These are phyloP conservation scores for Xylaria telfairii DNA, from an alignment of 495 filamentous ascomycete species.

Conservation along the genomic window DNA sequence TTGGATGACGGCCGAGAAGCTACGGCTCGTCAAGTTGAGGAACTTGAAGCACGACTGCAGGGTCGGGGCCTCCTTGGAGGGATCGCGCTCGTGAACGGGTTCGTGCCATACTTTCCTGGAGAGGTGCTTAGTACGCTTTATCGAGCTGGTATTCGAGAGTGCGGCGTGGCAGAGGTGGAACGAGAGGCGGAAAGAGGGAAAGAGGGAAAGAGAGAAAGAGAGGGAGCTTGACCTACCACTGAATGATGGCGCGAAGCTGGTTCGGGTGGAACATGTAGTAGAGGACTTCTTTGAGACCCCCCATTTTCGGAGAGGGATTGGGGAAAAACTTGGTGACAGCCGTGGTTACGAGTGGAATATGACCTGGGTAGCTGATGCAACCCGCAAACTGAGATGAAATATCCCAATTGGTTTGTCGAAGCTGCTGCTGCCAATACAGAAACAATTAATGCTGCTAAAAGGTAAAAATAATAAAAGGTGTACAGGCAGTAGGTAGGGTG, in stretches of 20 bases:
- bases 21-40: slow-evolving; percentile 87
- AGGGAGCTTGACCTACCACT: slow-evolving; percentile 72
- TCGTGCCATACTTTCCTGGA: slow-evolving; percentile 95
- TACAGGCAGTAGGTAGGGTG: not conserved
- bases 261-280: slow-evolving; percentile 81
- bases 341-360: slow-evolving; percentile 7
- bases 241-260: slow-evolving; percentile 83
- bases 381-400: not conserved
- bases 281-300: slow-evolving; percentile 57
- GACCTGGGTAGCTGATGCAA: slow-evolving; percentile 1
- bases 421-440: not conserved
- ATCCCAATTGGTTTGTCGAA: slow-evolving; percentile 6
- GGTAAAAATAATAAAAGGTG: too few species aligned
- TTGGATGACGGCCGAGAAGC: slow-evolving; percentile 91
- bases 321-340: slow-evolving; percentile 13
- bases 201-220: too few species aligned
- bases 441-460: not conserved
- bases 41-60: slow-evolving; percentile 83
- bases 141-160: not conserved
- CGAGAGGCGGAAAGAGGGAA: too few species aligned
- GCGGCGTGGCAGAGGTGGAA: not conserved
- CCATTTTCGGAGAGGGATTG: slow-evolving; percentile 45
- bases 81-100: slow-evolving; percentile 83
- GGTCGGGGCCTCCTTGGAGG: slow-evolving; percentile 72
- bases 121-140: slow-evolving; percentile 1